phyloP scores from a whole-genome alignment of 345 rosid genomes.

The Mangifera indica region DNA sequence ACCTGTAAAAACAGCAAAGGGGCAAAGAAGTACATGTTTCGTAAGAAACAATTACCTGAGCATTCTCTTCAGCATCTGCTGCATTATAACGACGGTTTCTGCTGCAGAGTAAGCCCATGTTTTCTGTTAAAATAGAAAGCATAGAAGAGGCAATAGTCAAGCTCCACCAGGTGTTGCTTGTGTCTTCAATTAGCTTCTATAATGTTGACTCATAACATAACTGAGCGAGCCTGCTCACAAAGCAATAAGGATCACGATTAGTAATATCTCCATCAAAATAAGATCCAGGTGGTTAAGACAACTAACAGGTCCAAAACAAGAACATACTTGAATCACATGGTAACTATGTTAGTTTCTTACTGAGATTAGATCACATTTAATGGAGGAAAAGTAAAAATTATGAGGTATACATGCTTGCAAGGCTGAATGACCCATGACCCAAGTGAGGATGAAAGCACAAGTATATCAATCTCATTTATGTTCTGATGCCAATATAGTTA shows the following conservation, averaged over 20 bases:
- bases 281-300: background rate
- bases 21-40: conserved; percentile 6
- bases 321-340: background rate
- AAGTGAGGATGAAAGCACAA: background rate
- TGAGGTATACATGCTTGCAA: background rate
- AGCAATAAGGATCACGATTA: conserved; percentile 13
- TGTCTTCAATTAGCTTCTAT: conserved; percentile 24
- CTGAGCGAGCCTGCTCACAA: conserved; percentile 26
- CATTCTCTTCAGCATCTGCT: conserved; percentile 74
- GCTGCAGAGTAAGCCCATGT: conserved; percentile 93
- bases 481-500: background rate
- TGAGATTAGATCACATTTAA: background rate
- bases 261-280: conserved; percentile 3
- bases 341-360: background rate
- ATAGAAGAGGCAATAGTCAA: conserved; percentile 42
- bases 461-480: background rate
- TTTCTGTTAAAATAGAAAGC: conserved; percentile 45
- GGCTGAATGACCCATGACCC: conserved; percentile 1
- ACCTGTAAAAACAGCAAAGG: background rate
- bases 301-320: conserved; percentile 7
- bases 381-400: background rate
- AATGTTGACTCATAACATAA: conserved; percentile 23
- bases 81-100: conserved; percentile 55
- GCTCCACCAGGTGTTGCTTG: conserved; percentile 20
- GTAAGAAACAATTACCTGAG: conserved; percentile 53